A percentile compares a stretch with the other conserved stretches of the same genome.
phyloP scores from a whole-genome alignment of 2,329 filamentous ascomycete species.

The Chaetomium sp. region DNA sequence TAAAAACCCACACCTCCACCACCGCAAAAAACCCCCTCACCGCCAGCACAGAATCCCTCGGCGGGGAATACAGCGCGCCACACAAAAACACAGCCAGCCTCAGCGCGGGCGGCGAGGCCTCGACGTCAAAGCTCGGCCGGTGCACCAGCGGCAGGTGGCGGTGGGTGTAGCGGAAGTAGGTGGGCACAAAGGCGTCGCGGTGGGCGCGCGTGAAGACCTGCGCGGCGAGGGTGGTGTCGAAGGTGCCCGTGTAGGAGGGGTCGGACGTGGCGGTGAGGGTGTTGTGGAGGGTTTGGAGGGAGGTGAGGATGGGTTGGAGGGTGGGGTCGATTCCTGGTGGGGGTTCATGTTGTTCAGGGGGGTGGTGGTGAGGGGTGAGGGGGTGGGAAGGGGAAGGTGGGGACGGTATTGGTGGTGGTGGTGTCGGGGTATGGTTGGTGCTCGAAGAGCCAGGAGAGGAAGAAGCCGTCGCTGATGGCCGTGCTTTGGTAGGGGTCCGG shows the following conservation, averaged over 20 bases:
- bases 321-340: constrained; percentile 11
- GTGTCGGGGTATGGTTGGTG: constrained; percentile 10
- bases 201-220: constrained; percentile 32
- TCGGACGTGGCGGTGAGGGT: constrained; percentile 22
- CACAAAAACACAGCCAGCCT: constrained; percentile 6
- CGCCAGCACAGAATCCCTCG: constrained; percentile 15
- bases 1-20: constrained; percentile 16
- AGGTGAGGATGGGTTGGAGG: constrained; percentile 18
- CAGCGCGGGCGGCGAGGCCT: constrained; percentile 12
- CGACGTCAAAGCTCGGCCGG: constrained; percentile 33
- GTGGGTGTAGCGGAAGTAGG: constrained; percentile 37
- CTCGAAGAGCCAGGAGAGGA: constrained; percentile 19
- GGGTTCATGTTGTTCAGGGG: neutral
- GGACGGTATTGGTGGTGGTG: neutral
- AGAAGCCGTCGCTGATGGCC: constrained; percentile 3
- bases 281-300: constrained; percentile 27
- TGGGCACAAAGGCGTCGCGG: constrained; percentile 29
- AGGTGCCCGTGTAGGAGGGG: constrained; percentile 25
- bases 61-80: constrained; percentile 12
- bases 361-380: constrained; percentile 7
- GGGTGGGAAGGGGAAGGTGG: constrained; percentile 26
- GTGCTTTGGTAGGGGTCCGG: neutral
- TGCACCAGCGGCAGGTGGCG: constrained; percentile 38
- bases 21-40: constrained; percentile 1
- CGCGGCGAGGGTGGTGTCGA: constrained; percentile 25